Base-by-base conservation (phyloP, 2,329 filamentous ascomycete species). In the Mollisia scopiformis region DNA sequence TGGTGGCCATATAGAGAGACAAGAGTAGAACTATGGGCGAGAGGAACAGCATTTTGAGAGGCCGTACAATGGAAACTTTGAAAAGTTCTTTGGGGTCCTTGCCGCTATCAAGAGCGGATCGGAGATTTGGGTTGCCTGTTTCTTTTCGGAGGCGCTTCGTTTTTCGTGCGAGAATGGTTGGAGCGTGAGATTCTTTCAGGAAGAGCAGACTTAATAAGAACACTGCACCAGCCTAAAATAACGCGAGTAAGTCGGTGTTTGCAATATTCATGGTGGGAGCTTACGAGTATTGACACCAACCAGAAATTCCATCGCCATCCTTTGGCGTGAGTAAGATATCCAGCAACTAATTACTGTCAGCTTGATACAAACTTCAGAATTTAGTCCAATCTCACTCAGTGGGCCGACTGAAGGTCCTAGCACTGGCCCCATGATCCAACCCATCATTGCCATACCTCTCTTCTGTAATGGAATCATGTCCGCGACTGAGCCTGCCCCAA, bases 1-100 rank as follows among this genome's bases (percentile, higher is more conserved):
- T 65, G 0, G 83, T 73, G 0, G 77, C 78, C 3, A 83, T 72
- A 59, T 83, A 84, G 0, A 82, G 28, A 0, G 77, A 76, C 62
- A 83, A 74, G 3, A 78, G 68, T 1, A 77, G 27, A 4, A 74
- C 71, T 41, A 75, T 71, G 2, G 73, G 72, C 50, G 74, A 73
- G 31, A 66, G 62, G 47, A 65, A 58, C n/a, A 72, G 65, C 62
- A 76, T 68, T 68, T 80, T 82, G 47, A 79, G 62, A 2, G 82
- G 81, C 2, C 82, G 78, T 13, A 79, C 69, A 39, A 86, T 75
- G 27, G 82, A 47, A 74, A 67, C 3, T 62, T 56, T 1, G 74
- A 62, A 0, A 72, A 69, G 2, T 72, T 61, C 62, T 21, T 58
- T 58, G 2, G 71, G 60, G 2, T 68, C 66, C 3, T 69, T 61